Percentiles rank a stretch among this genome's conserved stretches.
These are phyloP conservation scores for Curvularia lunata DNA, from an alignment of 2,329 filamentous ascomycete species.

Conservation along the genomic window DNA sequence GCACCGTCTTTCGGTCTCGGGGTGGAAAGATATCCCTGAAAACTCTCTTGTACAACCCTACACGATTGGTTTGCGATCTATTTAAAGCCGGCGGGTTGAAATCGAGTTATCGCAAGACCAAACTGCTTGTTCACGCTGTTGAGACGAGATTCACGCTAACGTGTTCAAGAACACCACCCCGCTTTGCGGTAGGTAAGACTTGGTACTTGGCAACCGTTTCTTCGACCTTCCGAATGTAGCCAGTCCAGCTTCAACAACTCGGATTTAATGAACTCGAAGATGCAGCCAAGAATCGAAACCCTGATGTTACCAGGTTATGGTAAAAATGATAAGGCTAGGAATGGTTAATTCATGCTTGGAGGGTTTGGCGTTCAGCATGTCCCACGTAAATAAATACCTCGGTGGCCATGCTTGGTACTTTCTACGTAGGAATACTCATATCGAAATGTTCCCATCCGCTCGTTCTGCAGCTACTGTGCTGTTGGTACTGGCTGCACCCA, in stretches of 20 bases:
- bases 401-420: neutral
- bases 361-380: slow-evolving; percentile 3
- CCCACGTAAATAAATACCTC: slow-evolving; percentile 7
- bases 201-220: slow-evolving; percentile 6
- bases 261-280: slow-evolving; percentile 4
- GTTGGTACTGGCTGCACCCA: slow-evolving; percentile 12
- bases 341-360: slow-evolving; percentile 6
- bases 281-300: slow-evolving; percentile 2
- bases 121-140: slow-evolving; percentile 1
- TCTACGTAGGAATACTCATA: neutral
- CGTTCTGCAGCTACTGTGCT: slow-evolving; percentile 11
- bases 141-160: slow-evolving; percentile 7
- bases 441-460: slow-evolving; percentile 11
- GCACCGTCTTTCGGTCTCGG: neutral
- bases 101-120: neutral
- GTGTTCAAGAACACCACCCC: slow-evolving; percentile 6
- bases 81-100: neutral
- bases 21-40: neutral
- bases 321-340: slow-evolving; percentile 3
- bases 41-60: neutral
- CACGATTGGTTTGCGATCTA: neutral
- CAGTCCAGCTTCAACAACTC: slow-evolving; percentile 3
- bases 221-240: slow-evolving; percentile 10
- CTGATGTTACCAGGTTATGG: neutral
- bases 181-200: slow-evolving; percentile 6